Base-by-base conservation (phyloP, 805 yeast genomes). In the Myxozyma geophila region DNA sequence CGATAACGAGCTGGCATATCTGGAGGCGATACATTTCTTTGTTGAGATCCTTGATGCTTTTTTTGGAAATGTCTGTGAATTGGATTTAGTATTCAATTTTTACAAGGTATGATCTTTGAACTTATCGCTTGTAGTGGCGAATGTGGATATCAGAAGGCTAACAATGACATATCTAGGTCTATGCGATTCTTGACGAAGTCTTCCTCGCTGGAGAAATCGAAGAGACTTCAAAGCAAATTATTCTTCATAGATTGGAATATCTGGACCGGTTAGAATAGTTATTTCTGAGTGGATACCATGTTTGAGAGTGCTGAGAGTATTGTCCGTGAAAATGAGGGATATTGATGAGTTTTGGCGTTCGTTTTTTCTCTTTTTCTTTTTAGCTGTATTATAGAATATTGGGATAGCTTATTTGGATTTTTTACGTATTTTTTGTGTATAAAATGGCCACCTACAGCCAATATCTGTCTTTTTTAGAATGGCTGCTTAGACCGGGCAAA, bases 1-100 rank as follows among this genome's bases (percentile, higher is more conserved):
- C 10, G 98, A 92, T 73, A 90, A 89, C 72, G 98, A 92, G 72
- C 82, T 95, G 63, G 84, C 87, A 58, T 89, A 88, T 71, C 78
- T 95, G 57, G 96, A 95, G 66, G 85, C 89, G 35, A 85, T 93
- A 44, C 98, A 93, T 73, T 79, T 92, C 59, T 84, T 93, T 66
- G 98, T 93, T 19, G 97, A 95, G 76, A 85, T 91, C 8, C 78
- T 93, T 60, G 98, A 93, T 74, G 81, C 86, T 12, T 90, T 87
- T 74, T 93, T 93, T 72, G 88, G 91, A 68, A 91, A 87, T 71
- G 98, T 93, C 7, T 92, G 98, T 77, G 98, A 93, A 76, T 81
- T 93, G 69, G 98, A 93, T 74, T 81, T 95, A 61, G 96, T 95
- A 21, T 95, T 92, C 79, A 91, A 92, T 76, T 93, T 93, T 76